These are phyloP conservation scores for Coleophoma cylindrospora DNA, from an alignment of 2,329 filamentous ascomycete genomes.

Conservation along the genomic window DNA sequence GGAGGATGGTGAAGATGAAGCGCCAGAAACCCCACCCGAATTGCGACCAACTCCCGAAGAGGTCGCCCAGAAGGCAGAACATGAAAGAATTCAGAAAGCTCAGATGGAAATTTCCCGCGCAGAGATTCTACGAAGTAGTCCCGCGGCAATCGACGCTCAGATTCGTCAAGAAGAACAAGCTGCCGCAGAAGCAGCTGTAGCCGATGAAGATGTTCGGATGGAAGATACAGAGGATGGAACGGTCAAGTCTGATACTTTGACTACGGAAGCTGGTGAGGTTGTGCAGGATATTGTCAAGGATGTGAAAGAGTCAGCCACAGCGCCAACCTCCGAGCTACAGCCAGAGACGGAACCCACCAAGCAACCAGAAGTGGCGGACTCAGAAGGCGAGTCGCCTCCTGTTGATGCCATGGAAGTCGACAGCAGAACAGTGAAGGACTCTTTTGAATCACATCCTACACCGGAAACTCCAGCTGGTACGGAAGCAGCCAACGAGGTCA, in stretches of 20 bases:
- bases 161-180: conserved; percentile 48
- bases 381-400: conserved; percentile 19
- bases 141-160: conserved; percentile 53
- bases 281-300: conserved; percentile 22
- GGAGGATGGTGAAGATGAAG: conserved; percentile 33
- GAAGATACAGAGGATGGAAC: background rate
- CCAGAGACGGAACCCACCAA: conserved; percentile 9
- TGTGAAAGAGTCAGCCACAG: conserved; percentile 16
- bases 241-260: conserved; percentile 6
- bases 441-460: conserved; percentile 16
- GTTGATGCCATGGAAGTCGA: conserved; percentile 23
- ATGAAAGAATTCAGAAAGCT: conserved; percentile 19
- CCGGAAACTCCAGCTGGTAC: conserved; percentile 1
- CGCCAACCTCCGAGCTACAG: conserved; percentile 6
- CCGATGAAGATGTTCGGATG: background rate
- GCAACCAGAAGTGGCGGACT: conserved; percentile 18
- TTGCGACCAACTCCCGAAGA: conserved; percentile 16
- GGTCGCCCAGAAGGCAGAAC: conserved; percentile 30
- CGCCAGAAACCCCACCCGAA: conserved; percentile 28
- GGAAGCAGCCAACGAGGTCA: conserved; percentile 3
- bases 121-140: conserved; percentile 32
- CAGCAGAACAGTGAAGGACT: conserved; percentile 18
- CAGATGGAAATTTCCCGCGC: conserved; percentile 27
- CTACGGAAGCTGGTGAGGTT: conserved; percentile 15
- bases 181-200: conserved; percentile 20